Evolutionary conservation across 495 filamentous ascomycete species (phyloP), one percentile per base, ranked within the genome.

Genomic region (Xylaria acuta): DNA sequence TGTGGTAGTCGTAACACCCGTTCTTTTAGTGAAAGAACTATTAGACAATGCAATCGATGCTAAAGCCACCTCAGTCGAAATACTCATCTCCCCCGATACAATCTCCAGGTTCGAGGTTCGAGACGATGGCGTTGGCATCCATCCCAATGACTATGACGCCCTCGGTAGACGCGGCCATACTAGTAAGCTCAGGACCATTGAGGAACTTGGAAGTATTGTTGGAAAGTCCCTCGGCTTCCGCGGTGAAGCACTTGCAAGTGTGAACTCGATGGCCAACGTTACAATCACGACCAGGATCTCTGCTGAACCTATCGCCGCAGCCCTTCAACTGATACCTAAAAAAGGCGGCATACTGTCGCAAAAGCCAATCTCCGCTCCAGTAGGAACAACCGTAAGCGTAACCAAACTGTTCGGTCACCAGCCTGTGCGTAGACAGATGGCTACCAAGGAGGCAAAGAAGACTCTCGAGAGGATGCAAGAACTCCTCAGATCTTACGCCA

Each of bases 21-120:
- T 86, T 66, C 89, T 90, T 7, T 84, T 97, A 20, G 88, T 97
- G 65, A 99, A 99, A 79, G 96, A 99, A 77, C 88, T 98, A 12
- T 76, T 99, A 41, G 96, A 99, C 71, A 99, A 99, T 79, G 89
- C 93, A 25, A 84, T 98, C 11, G 96, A 98, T 80, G 92, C 95
- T 5, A 86, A 86, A 32, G 92, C 95, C 6, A 90, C 91, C 2
- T 88, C 88, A 0, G 85, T 98, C 47, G 86, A 89, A 38, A 83
- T 98, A 41, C 86, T 95, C 69, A 84, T 97, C 36, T 92, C 93
- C 2, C 75, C 84, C 32, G 94, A 98, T 73, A 89, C 92, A 0
- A 78, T 98, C 16, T 92, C 95, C 78, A 84, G 88, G n/a, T 91
- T 99, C 59, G 92, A 95, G 73, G 90, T 98, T 67, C 91, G 92